These are phyloP conservation scores for Ganoderma lingzhi DNA, from an alignment of 1,284 basidiomycete species.

Conservation along the genomic window DNA sequence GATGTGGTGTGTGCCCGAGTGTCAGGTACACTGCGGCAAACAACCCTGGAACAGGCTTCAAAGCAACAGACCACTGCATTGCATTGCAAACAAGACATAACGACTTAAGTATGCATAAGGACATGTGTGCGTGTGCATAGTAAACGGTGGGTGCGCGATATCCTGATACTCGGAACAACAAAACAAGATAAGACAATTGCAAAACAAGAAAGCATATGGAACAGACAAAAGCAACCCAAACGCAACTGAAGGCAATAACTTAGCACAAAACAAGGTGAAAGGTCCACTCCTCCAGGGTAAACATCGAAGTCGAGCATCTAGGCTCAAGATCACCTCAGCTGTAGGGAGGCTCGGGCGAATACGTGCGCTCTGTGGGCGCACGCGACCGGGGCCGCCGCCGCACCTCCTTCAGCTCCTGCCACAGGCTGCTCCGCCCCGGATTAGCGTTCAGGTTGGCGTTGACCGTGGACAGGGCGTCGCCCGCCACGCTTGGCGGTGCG, in stretches of 20 bases:
- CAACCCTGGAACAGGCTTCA: not conserved
- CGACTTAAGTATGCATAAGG: not conserved
- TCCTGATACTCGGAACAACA: slow-evolving; percentile 15
- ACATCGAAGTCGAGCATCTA: not conserved
- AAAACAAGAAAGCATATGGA: slow-evolving; percentile 29
- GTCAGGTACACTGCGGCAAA: not conserved
- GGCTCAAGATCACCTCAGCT: not conserved
- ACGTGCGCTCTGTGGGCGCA: slow-evolving; percentile 51
- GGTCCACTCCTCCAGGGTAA: slow-evolving; percentile 15
- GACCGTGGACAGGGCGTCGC: slow-evolving; percentile 14
- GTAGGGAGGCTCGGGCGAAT: slow-evolving; percentile 35
- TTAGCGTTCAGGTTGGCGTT: slow-evolving; percentile 2
- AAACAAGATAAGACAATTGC: slow-evolving; percentile 5
- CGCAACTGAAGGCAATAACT: slow-evolving; percentile 28
- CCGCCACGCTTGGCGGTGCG: slow-evolving; percentile 37
- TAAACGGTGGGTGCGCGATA: not conserved
- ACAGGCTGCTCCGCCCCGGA: slow-evolving; percentile 54
- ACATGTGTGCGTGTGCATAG: not conserved
- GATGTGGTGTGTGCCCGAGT: not conserved
- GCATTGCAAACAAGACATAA: slow-evolving; percentile 8
- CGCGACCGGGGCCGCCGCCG: slow-evolving; percentile 56
- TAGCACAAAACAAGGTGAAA: slow-evolving; percentile 26
- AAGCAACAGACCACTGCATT: not conserved
- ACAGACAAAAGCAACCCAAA: slow-evolving; percentile 10
- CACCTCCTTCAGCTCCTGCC: slow-evolving; percentile 66